phyloP scores from a whole-genome alignment of 441 rosid species.

The Adansonia gregorii region DNA sequence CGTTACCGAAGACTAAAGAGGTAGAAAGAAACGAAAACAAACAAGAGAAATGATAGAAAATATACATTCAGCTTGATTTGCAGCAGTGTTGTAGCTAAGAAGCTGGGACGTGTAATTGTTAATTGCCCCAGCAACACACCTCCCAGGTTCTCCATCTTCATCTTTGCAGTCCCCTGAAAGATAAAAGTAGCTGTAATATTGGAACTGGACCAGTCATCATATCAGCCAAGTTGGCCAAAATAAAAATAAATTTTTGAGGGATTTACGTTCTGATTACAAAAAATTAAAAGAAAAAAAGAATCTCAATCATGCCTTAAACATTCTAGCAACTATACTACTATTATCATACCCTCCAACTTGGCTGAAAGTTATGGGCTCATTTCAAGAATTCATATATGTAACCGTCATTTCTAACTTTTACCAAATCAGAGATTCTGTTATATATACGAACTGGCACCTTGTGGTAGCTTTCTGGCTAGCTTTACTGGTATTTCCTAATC shows the following conservation, averaged over 20 bases:
- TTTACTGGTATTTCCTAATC: neutral
- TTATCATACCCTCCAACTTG: neutral
- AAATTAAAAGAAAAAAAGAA: neutral
- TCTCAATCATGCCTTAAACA: neutral
- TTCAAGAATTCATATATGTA: neutral
- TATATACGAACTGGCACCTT: too few species aligned
- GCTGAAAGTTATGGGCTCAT: neutral
- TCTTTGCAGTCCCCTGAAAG: conserved; percentile 84
- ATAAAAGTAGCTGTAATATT: neutral
- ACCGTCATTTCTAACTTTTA: neutral
- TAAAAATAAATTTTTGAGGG: too few species aligned
- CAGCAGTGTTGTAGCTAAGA: conserved; percentile 50
- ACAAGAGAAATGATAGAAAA: neutral
- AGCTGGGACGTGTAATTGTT: conserved; percentile 91
- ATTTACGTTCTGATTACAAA: neutral
- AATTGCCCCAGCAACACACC: conserved; percentile 90
- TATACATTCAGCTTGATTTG: conserved; percentile 56
- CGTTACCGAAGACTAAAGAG: neutral
- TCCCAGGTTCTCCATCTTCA: conserved; percentile 55
- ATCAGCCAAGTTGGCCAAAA: neutral
- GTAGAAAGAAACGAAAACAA: neutral
- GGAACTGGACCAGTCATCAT: neutral
- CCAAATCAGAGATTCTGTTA: neutral
- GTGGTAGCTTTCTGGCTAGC: neutral
- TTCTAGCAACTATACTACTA: neutral